A percentile compares a stretch with the other conserved stretches of the same genome.
phyloP scores from a whole-genome alignment of 106 monocot species.

The Triglochin maritima region DNA sequence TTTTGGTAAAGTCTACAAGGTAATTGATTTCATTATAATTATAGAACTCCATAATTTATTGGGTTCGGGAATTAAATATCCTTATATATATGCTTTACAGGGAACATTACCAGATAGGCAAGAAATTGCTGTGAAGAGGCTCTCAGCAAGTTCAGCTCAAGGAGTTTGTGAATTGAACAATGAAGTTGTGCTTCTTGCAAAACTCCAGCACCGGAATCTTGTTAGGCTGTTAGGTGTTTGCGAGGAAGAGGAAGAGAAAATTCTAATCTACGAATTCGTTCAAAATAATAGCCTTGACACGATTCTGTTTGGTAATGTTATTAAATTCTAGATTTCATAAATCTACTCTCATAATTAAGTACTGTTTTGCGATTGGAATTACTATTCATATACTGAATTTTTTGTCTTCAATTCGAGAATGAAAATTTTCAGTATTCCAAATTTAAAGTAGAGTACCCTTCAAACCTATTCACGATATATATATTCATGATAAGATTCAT shows the following conservation, averaged over 20 bases:
- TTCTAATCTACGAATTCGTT: slow-evolving; percentile 9
- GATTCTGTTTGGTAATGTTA: slow-evolving; percentile 6
- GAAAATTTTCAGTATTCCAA: too few species aligned
- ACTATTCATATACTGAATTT: background rate
- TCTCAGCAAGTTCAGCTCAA: slow-evolving; percentile 1
- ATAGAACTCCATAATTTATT: background rate
- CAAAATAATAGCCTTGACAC: slow-evolving; percentile 9
- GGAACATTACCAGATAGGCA: slow-evolving; percentile 3
- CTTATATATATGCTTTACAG: background rate
- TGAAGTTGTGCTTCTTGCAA: slow-evolving; percentile 7
- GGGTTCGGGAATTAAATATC: background rate
- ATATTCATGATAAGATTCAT: background rate
- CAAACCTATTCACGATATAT: background rate
- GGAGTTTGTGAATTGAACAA: slow-evolving; percentile 8
- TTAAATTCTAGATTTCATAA: background rate
- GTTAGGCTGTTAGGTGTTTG: slow-evolving; percentile 11
- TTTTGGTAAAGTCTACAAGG: slow-evolving; percentile 9
- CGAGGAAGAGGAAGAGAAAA: slow-evolving; percentile 4
- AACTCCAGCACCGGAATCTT: slow-evolving; percentile 12
- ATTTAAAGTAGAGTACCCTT: too few species aligned
- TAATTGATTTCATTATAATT: background rate
- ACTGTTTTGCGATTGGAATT: background rate
- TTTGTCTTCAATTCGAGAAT: too few species aligned
- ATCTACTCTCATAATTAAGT: background rate
- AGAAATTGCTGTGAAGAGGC: slow-evolving; percentile 11